Percentiles rank a stretch among this genome's conserved stretches.
phyloP scores from a whole-genome alignment of 2,329 filamentous ascomycete genomes.

The Apiospora phragmitis region DNA sequence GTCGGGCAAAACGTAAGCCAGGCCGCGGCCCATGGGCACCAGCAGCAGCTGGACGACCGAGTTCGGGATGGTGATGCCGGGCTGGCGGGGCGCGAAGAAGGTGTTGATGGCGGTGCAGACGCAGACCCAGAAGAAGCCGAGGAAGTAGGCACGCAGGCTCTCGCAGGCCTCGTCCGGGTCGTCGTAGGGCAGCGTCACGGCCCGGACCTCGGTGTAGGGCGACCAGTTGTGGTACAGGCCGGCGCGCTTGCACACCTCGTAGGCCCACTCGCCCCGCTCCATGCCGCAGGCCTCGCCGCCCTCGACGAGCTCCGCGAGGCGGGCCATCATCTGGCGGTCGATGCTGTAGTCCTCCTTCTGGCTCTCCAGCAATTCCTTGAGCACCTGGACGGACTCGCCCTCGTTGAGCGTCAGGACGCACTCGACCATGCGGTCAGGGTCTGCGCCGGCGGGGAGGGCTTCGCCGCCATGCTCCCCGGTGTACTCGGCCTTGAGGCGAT shows the following conservation, averaged over 20 bases:
- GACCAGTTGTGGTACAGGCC: constrained; percentile 56
- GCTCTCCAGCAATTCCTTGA: constrained; percentile 20
- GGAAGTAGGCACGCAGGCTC: constrained; percentile 54
- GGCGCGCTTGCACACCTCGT: constrained; percentile 33
- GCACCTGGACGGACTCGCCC: constrained; percentile 19
- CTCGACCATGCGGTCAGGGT: constrained; percentile 25
- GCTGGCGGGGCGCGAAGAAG: constrained; percentile 58
- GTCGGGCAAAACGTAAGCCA: constrained; percentile 52
- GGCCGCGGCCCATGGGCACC: constrained; percentile 54
- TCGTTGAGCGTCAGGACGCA: constrained; percentile 27
- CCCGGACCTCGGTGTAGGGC: constrained; percentile 53
- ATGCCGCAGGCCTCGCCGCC: constrained; percentile 28
- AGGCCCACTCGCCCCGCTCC: constrained; percentile 29
- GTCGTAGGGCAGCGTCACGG: constrained; percentile 43
- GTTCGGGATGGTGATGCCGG: constrained; percentile 52
- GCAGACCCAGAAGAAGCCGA: constrained; percentile 52
- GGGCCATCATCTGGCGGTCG: constrained; percentile 23
- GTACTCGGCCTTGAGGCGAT: constrained; percentile 28
- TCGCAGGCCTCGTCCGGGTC: constrained; percentile 39
- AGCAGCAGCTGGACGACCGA: constrained; percentile 59
- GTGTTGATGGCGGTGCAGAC: constrained; percentile 54
- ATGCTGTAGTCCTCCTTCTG: constrained; percentile 30
- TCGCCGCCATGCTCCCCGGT: constrained; percentile 28
- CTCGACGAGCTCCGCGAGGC: constrained; percentile 22
- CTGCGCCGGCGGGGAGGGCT: constrained; percentile 27